Evolutionary conservation across 73 alveolate genomes (phyloP), one percentile per base, ranked within the genome.

Genomic region (Urostyla sp.): DNA sequence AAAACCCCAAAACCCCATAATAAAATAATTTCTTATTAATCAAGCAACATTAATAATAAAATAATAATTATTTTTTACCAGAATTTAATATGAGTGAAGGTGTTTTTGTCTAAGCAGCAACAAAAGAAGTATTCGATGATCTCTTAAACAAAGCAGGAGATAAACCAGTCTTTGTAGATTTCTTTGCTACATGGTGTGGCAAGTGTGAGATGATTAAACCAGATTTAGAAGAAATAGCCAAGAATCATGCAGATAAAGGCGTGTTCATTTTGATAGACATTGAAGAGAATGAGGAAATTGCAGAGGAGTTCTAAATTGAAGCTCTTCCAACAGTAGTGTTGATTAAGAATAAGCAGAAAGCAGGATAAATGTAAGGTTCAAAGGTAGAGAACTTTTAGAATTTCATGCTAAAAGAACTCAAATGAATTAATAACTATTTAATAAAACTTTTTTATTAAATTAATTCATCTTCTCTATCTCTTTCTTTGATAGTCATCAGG

Each of bases 121-220:
- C 80, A 32, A 7, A 18, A 10, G 78, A 45, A 2, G 72, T 26
- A 16, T 78, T 60, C 83, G 63, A 78, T 18, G 75, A 52, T 28
- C 75, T 74, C 16, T 24, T 78, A 0, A 72, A 57, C 23, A 38
- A 52, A 2, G 73, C 83, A 15, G 92, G 83, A 27, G 59, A 49
- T 37, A 55, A 43, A 26, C 72, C 84, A 27, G 87, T 85, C 0
- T 67, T 90, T 27, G 89, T 78, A 46, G 96, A 90, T 76, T 90
- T 90, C 87, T 85, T 44, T 72, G 96, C 96, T 0, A 79, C 93
- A n/a, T 90, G 96, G 96, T 90, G 96, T 67, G 90, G 88, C 18
- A 91, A 91, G 6, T 90, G 96, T 66, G 74, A 85, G 78, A 40
- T 44, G 24, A 23, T 80, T 28, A 73, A 58, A 37, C 90, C 90